phyloP scores from a whole-genome alignment of 441 rosid genomes.

The Syzygium malaccense region DNA sequence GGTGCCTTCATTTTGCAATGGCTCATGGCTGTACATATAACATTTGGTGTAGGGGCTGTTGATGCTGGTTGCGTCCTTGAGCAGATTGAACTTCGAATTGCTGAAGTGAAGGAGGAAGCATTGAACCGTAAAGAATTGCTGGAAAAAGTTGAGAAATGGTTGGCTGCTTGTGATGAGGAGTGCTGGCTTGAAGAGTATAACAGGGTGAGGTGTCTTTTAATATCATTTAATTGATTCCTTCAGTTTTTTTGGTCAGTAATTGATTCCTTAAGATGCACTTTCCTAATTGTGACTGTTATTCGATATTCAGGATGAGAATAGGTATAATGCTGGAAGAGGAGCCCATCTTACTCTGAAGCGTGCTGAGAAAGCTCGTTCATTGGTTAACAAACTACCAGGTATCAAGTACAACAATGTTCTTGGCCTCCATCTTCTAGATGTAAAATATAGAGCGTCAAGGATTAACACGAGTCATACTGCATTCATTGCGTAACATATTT shows the following conservation, averaged over 20 bases:
- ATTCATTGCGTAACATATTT: not conserved
- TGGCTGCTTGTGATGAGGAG: conserved; percentile 93
- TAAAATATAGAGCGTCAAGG: not conserved
- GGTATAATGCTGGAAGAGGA: conserved; percentile 97
- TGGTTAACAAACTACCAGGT: conserved; percentile 95
- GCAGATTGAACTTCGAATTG: conserved; percentile 77
- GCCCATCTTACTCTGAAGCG: conserved; percentile 95
- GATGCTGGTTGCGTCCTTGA: conserved; percentile 63
- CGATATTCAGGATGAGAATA: conserved; percentile 65
- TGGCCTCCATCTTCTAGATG: not conserved
- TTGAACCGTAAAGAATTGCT: conserved; percentile 83
- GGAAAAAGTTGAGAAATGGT: conserved; percentile 93
- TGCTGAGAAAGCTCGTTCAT: conserved; percentile 95
- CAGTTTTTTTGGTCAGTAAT: not conserved
- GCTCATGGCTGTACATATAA: not conserved
- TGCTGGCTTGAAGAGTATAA: conserved; percentile 98
- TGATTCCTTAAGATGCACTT: conserved; percentile 4
- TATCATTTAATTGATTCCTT: not conserved
- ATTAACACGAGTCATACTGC: not conserved
- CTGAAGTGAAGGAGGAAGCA: conserved; percentile 83
- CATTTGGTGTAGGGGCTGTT: conserved; percentile 33
- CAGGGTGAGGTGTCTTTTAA: conserved; percentile 43
- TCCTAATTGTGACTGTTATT: conserved; percentile 8
- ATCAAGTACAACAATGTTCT: conserved; percentile 1
- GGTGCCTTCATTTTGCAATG: not conserved